Evolutionary conservation across 495 filamentous ascomycete genomes (phyloP).

Genomic region (Penicillium nucicola): DNA sequence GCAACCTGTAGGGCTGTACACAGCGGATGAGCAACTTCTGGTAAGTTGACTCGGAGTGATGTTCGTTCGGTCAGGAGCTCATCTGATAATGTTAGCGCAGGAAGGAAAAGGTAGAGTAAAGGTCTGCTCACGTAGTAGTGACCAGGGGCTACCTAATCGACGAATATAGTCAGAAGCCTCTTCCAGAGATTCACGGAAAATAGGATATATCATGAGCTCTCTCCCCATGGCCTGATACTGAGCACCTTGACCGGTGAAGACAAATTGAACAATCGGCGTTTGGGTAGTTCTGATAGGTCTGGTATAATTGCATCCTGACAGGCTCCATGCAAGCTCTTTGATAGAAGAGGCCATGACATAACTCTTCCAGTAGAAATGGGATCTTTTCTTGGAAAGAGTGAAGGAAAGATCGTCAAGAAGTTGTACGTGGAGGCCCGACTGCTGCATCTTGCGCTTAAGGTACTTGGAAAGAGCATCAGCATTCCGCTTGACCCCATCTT

Average conservation of each 20-base stretch:
- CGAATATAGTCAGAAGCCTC: conserved; percentile 23
- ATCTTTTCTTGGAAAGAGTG: conserved; percentile 20
- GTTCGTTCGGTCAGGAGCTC: conserved; percentile 16
- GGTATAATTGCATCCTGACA: conserved; percentile 12
- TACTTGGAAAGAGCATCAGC: conserved; percentile 19
- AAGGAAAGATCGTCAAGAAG: conserved; percentile 24
- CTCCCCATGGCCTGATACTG: conserved; percentile 33
- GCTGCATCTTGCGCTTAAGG: conserved; percentile 2
- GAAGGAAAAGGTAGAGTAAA: conserved; percentile 21
- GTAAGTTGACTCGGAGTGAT: conserved; percentile 19
- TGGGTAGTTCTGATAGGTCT: conserved; percentile 12
- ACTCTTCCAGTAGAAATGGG: conserved; percentile 23
- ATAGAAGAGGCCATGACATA: conserved; percentile 18
- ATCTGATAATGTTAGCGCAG: conserved; percentile 8
- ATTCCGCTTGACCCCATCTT: conserved; percentile 28
- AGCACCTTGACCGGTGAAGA: conserved; percentile 38
- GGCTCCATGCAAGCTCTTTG: conserved; percentile 20
- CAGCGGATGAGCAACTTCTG: conserved; percentile 33
- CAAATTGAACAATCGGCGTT: conserved; percentile 16
- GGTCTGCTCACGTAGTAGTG: conserved; percentile 18
- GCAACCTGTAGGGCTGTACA: conserved; percentile 44
- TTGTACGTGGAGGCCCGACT: background rate
- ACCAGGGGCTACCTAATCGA: conserved; percentile 28
- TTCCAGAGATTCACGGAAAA: conserved; percentile 25
- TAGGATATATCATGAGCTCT: conserved; percentile 23